Evolutionary conservation across 108 stramenopile species (phyloP), one percentile per base, ranked within the genome.

Genomic region (Fistulifera solaris): DNA sequence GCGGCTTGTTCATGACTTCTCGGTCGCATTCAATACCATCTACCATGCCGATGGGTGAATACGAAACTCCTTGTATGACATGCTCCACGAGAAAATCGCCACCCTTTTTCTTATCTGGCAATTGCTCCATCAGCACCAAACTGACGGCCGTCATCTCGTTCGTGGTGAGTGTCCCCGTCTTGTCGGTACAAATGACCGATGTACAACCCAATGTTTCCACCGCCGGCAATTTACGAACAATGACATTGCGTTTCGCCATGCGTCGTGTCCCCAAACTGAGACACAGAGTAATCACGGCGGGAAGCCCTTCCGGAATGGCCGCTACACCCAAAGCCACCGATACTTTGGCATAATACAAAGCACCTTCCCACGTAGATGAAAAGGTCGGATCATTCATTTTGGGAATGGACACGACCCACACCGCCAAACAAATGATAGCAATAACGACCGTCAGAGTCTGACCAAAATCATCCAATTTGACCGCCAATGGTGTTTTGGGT

Each of bases 301-400:
- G 98, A 16, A 99, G 73, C 11, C 98, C 98, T 70, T 99, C 98
- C 8, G 98, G 98, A 59, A 99, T 93, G 13, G 98, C 98, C 0
- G 96, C 96, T 24, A 99, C 98, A 15, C 95, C 96, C 56, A 99
- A 75, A 17, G 96, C 95, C 7, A 99, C 98, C 22, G 96, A 89
- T 8, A 98, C 92, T 64, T 96, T 96, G 63, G 97, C 95, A 70
- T 96, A 89, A 59, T 98, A 88, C n/a, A 99, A 57, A 17, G 87
- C 82, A 16, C 84, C 90, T 61, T 91, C 78, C 61, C 81, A 66
- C 19, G 70, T 52, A 45, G 62, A 67, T 31, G 58, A 69, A 72
- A 97, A 96, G 12, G 83, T 66, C 10, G 93, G 72, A 59, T 84
- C 77, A 39, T 70, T 50, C 69, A 93, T 94, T 67, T 94, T 89